Evolutionary conservation across 441 rosid genomes (phyloP).

Genomic region (Omphalea diandra): DNA sequence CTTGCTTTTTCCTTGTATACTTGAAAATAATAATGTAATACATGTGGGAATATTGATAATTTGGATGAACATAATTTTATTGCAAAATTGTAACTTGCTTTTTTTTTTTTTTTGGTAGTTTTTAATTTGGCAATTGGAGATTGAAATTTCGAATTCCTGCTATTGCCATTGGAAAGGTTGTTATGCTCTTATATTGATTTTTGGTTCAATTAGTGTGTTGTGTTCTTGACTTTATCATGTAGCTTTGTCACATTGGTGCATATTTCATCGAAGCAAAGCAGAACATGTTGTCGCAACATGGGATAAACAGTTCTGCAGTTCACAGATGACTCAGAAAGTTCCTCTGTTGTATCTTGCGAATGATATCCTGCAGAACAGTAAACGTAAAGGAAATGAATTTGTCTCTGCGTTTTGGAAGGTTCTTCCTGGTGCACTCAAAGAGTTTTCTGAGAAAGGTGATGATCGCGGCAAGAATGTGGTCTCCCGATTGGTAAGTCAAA

Average conservation of each 20-base stretch:
- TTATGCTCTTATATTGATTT: background rate
- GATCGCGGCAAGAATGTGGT: constrained; percentile 75
- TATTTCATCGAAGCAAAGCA: constrained; percentile 83
- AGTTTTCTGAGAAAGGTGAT: constrained; percentile 66
- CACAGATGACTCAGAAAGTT: constrained; percentile 69
- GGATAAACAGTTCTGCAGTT: constrained; percentile 81
- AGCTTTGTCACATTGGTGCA: constrained; percentile 95
- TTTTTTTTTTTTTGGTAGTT: too few relatives aligned
- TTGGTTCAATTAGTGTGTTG: constrained; percentile 1
- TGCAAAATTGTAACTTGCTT: background rate
- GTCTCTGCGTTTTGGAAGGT: constrained; percentile 92
- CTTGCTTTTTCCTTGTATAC: background rate
- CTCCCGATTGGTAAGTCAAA: constrained; percentile 66
- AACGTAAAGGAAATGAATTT: constrained; percentile 90
- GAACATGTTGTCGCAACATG: constrained; percentile 82
- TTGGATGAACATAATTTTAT: background rate
- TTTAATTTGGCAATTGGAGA: background rate
- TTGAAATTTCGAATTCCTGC: background rate
- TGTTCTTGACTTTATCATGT: constrained; percentile 39
- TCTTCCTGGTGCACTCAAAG: constrained; percentile 83
- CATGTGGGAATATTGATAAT: background rate
- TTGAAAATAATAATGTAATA: background rate
- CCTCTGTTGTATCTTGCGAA: constrained; percentile 91
- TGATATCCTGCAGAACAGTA: constrained; percentile 92
- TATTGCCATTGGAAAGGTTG: background rate